Percentiles rank a stretch among this genome's conserved stretches.
Evolutionary conservation across 495 filamentous ascomycete genomes (phyloP).

Genomic region (Tuber magnatum): DNA sequence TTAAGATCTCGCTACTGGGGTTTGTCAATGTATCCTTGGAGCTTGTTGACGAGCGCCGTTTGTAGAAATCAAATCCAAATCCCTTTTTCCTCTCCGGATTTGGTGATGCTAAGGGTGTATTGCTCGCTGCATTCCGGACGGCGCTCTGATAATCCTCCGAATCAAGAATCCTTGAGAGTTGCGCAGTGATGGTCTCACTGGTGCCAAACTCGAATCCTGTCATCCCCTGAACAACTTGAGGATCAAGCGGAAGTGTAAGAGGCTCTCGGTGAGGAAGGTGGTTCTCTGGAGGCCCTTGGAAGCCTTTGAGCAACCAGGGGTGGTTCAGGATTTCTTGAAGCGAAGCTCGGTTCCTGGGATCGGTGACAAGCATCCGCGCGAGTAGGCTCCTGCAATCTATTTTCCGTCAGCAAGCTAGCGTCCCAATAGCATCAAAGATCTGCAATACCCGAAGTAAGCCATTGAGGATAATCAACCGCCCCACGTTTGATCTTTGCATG

Average conservation of each 20-base stretch:
- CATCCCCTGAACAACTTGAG: slow-evolving; percentile 80
- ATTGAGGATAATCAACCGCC: slow-evolving; percentile 87
- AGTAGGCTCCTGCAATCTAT: slow-evolving; percentile 90
- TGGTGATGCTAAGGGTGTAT: slow-evolving; percentile 55
- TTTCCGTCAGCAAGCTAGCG: slow-evolving; percentile 10
- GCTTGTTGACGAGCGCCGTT: slow-evolving; percentile 75
- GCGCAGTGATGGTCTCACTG: slow-evolving; percentile 67
- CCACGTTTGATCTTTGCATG: slow-evolving; percentile 99
- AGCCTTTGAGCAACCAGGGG: slow-evolving; percentile 96
- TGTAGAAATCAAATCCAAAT: slow-evolving; percentile 93
- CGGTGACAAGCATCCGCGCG: slow-evolving; percentile 91
- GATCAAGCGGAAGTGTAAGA: slow-evolving; percentile 74
- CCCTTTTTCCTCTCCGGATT: slow-evolving; percentile 75
- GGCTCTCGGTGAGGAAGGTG: slow-evolving; percentile 78
- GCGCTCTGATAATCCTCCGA: slow-evolving; percentile 89
- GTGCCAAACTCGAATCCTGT: slow-evolving; percentile 96
- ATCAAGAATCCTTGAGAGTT: slow-evolving; percentile 75
- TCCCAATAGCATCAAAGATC: slow-evolving; percentile 16
- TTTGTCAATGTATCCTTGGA: slow-evolving; percentile 86
- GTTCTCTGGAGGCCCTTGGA: slow-evolving; percentile 77
- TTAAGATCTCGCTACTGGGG: slow-evolving; percentile 73
- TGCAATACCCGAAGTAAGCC: slow-evolving; percentile 68
- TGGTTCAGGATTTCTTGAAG: slow-evolving; percentile 91
- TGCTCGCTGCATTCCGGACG: slow-evolving; percentile 57
- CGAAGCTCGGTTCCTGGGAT: slow-evolving; percentile 77